Conservation (phyloP, 2,329 filamentous ascomycete species). For the Fusarium stilboides region DNA sequence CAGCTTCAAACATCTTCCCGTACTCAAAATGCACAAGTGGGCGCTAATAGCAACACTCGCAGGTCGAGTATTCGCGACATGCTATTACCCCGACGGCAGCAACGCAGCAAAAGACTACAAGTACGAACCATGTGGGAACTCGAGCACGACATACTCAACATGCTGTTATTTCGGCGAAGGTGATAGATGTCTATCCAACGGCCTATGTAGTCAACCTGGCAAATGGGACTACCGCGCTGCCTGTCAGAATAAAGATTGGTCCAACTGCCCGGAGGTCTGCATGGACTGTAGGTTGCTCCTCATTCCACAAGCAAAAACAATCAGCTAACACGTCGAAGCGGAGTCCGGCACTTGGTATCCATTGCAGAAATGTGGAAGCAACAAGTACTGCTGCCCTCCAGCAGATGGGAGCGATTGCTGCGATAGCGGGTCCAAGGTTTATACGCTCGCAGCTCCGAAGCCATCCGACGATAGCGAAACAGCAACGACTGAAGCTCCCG, state of each 20-base stretch:
- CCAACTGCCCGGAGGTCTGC: slow-evolving; percentile 39
- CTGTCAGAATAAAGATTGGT: slow-evolving; percentile 45
- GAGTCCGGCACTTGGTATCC: slow-evolving; percentile 31
- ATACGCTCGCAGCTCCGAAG: slow-evolving; percentile 30
- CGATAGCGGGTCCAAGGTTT: slow-evolving; percentile 33
- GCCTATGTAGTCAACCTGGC: slow-evolving; percentile 34
- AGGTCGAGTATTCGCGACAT: slow-evolving; percentile 18
- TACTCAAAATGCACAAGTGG: slow-evolving; percentile 12
- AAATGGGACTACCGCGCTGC: slow-evolving; percentile 42
- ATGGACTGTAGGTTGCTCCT: slow-evolving; percentile 32
- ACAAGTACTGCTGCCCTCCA: slow-evolving; percentile 44
- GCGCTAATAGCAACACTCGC: slow-evolving; percentile 6
- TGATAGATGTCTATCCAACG: slow-evolving; percentile 41
- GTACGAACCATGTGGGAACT: slow-evolving; percentile 41
- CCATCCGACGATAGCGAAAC: neutral
- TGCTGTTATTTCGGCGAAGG: slow-evolving; percentile 47
- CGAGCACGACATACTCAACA: slow-evolving; percentile 34
- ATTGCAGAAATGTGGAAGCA: slow-evolving; percentile 31
- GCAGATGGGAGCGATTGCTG: slow-evolving; percentile 34
- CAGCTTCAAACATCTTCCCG: no score
- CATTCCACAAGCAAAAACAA: accelerated
- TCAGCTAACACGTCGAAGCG: slow-evolving; percentile 5
- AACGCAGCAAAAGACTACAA: slow-evolving; percentile 42
- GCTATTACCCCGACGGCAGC: slow-evolving; percentile 45
- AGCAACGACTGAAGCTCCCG: neutral